These are phyloP conservation scores for Teratosphaeria pseudoeucalypti DNA, from an alignment of 2,329 filamentous ascomycete genomes.

Conservation along the genomic window DNA sequence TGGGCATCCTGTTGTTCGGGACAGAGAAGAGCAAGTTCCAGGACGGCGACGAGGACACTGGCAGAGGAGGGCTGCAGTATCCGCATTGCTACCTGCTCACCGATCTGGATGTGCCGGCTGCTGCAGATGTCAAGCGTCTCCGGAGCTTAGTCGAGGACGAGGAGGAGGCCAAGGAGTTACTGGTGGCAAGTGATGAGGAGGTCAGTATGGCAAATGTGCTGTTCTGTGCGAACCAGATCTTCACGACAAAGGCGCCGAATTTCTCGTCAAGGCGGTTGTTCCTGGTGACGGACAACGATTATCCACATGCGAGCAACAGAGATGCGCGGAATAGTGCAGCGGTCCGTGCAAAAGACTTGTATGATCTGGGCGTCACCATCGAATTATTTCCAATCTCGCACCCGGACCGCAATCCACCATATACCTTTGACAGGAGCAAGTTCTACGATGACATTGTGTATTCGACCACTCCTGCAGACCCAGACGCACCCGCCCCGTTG, in stretches of 20 bases:
- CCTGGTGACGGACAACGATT: constrained; percentile 87
- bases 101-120: constrained; percentile 78
- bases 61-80: constrained; percentile 52
- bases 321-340: constrained; percentile 63
- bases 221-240: constrained; percentile 92
- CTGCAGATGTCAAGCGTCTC: constrained; percentile 73
- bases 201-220: constrained; percentile 80
- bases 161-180: constrained; percentile 56
- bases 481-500: constrained; percentile 52
- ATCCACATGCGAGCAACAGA: constrained; percentile 68
- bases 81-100: constrained; percentile 87
- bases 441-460: constrained; percentile 98
- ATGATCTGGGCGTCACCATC: constrained; percentile 83
- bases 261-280: constrained; percentile 91
- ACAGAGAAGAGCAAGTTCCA: constrained; percentile 76
- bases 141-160: constrained; percentile 69
- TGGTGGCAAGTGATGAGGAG: constrained; percentile 58
- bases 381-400: constrained; percentile 83
- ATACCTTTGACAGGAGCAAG: constrained; percentile 66
- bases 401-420: constrained; percentile 37
- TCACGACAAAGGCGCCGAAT: constrained; percentile 88
- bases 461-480: constrained; percentile 57
- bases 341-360: constrained; percentile 85
- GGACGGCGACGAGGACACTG: constrained; percentile 49
- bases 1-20: constrained; percentile 85